Evolutionary conservation across 495 filamentous ascomycete species (phyloP).

Genomic region (Geopyxis carbonaria): DNA sequence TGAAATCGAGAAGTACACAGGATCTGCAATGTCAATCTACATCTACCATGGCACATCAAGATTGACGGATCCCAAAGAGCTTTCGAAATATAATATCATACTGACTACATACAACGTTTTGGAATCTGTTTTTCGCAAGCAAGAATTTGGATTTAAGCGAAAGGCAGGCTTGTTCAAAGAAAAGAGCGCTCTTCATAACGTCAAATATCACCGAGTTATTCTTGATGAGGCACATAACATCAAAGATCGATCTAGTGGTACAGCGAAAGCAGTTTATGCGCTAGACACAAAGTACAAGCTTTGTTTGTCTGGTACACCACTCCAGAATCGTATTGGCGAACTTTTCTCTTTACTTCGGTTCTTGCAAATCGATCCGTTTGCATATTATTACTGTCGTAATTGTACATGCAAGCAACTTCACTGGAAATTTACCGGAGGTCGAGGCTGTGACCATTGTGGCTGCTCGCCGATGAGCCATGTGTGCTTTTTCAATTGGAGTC

Average conservation of each 20-base stretch:
- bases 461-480: conserved; percentile 66
- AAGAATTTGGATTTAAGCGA: conserved; percentile 77
- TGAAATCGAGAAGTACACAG: conserved; percentile 82
- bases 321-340: conserved; percentile 93
- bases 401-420: conserved; percentile 68
- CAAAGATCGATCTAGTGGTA: conserved; percentile 35
- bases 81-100: conserved; percentile 74
- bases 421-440: conserved; percentile 43
- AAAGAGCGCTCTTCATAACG: conserved; percentile 70
- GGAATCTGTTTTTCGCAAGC: conserved; percentile 79
- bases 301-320: conserved; percentile 86
- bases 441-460: conserved; percentile 18
- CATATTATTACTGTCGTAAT: conserved; percentile 77
- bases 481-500: conserved; percentile 88
- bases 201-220: conserved; percentile 77
- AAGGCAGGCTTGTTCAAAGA: conserved; percentile 60
- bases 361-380: conserved; percentile 69
- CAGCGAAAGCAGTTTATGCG: conserved; percentile 36
- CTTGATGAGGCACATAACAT: conserved; percentile 95
- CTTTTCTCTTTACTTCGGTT: conserved; percentile 92
- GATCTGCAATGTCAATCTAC: conserved; percentile 72
- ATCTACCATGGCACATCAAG: conserved; percentile 86
- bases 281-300: conserved; percentile 74
- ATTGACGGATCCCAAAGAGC: conserved; percentile 48
- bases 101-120: conserved; percentile 93